Percentiles rank a stretch among this genome's conserved stretches.
Evolutionary conservation across 129 eudicot genomes (phyloP).

Genomic region (Flaveria sonorensis): DNA sequence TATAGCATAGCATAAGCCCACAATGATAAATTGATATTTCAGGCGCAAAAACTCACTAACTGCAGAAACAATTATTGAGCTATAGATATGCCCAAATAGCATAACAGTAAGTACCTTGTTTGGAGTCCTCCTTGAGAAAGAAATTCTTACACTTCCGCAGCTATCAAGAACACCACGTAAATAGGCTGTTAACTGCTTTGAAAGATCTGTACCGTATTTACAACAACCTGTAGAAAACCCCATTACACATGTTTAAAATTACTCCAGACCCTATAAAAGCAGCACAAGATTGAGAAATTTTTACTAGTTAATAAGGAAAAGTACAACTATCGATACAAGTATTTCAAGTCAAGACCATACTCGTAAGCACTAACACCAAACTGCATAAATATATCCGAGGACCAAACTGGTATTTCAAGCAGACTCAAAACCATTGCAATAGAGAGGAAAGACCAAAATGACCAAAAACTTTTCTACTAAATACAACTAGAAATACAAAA

Average conservation of each 20-base stretch:
- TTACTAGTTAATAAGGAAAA: not conserved
- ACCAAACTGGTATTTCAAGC: not conserved
- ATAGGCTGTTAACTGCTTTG: constrained; percentile 66
- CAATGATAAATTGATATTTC: constrained; percentile 4
- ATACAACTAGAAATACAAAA: not conserved
- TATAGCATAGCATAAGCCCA: constrained; percentile 12
- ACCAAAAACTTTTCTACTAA: not conserved
- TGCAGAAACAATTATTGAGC: constrained; percentile 1
- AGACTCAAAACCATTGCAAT: not conserved
- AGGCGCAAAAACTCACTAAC: not conserved
- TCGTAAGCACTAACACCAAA: not conserved
- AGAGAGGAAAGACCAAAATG: not conserved
- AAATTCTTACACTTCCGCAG: constrained; percentile 92
- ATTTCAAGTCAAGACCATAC: not conserved
- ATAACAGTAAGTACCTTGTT: constrained; percentile 52
- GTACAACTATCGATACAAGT: constrained; percentile 12
- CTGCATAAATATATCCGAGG: not conserved
- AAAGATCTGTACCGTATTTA: constrained; percentile 76
- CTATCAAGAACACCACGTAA: constrained; percentile 68
- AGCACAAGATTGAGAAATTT: constrained; percentile 14
- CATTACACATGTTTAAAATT: constrained; percentile 7
- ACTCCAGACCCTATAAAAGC: not conserved
- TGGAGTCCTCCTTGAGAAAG: constrained; percentile 95
- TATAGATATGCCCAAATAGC: constrained; percentile 11
- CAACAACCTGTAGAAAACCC: constrained; percentile 61